These are phyloP conservation scores for Lablab purpureus DNA, from an alignment of 306 rosid genomes.

Conservation along the genomic window DNA sequence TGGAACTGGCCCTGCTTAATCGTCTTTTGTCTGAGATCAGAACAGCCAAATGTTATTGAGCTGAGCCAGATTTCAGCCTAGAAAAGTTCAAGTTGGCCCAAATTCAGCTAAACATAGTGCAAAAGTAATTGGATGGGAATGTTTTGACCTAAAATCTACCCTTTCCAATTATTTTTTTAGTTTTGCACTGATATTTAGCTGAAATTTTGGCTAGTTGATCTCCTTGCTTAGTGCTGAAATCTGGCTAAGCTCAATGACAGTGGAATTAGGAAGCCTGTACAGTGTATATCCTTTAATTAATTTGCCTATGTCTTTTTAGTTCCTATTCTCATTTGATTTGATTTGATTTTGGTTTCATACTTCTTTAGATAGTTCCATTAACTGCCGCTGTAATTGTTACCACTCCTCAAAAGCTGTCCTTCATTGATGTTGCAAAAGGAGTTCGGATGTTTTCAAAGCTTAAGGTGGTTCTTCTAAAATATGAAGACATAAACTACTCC, in stretches of 20 bases:
- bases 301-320: conserved; percentile 22
- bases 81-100: background rate
- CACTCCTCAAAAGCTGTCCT: conserved; percentile 96
- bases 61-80: conserved; percentile 12
- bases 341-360: conserved; percentile 46
- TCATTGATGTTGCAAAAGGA: conserved; percentile 98
- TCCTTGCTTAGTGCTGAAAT: conserved; percentile 5
- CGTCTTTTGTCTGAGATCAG: background rate
- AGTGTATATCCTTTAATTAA: conserved; percentile 5
- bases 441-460: conserved; percentile 99
- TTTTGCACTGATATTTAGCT: background rate
- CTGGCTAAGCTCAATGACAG: background rate
- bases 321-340: conserved; percentile 1
- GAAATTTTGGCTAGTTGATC: background rate
- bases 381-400: conserved; percentile 97
- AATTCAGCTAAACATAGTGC: background rate
- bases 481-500: conserved; percentile 20
- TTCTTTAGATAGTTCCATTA: conserved; percentile 83
- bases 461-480: conserved; percentile 63
- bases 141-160: background rate
- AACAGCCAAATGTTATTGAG: background rate
- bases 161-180: background rate
- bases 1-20: background rate
- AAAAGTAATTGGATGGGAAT: background rate
- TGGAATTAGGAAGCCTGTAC: conserved; percentile 20